phyloP scores from a whole-genome alignment of 139 green algal genomes.

The Chlorella sp. region DNA sequence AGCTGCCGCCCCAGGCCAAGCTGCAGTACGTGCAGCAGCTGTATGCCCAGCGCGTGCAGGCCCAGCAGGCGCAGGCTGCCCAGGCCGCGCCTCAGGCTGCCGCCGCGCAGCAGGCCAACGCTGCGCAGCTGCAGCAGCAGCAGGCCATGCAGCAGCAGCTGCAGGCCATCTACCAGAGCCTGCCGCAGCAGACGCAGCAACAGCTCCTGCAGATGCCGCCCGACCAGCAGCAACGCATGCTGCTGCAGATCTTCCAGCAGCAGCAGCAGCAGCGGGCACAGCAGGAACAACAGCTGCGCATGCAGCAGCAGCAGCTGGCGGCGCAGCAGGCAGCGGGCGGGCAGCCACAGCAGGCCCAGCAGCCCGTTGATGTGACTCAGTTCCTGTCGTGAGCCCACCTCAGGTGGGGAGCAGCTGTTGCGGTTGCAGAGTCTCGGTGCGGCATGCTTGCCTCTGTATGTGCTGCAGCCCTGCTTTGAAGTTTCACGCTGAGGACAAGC shows the following conservation, averaged over 20 bases:
- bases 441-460: background rate
- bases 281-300: slow-evolving; percentile 22
- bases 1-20: slow-evolving; percentile 1
- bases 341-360: slow-evolving; percentile 16
- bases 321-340: background rate
- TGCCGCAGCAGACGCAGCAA: slow-evolving; percentile 16
- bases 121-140: slow-evolving; percentile 28
- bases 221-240: slow-evolving; percentile 26
- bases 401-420: background rate
- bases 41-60: background rate
- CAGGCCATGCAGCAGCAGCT: slow-evolving; percentile 34
- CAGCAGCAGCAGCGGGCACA: slow-evolving; percentile 25
- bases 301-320: slow-evolving; percentile 37
- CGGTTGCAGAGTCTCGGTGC: background rate
- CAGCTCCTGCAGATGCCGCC: slow-evolving; percentile 32
- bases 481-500: too few relatives aligned
- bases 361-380: slow-evolving; percentile 26
- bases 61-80: background rate
- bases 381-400: slow-evolving; percentile 16
- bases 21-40: background rate
- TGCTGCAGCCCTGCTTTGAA: too few relatives aligned
- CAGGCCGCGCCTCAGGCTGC: background rate
- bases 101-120: background rate
- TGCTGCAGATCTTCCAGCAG: slow-evolving; percentile 37
- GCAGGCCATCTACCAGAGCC: background rate